A percentile compares a stretch with the other conserved stretches of the same genome.
Evolutionary conservation across 495 filamentous ascomycete genomes (phyloP).

Genomic region (Daldinia decipiens): DNA sequence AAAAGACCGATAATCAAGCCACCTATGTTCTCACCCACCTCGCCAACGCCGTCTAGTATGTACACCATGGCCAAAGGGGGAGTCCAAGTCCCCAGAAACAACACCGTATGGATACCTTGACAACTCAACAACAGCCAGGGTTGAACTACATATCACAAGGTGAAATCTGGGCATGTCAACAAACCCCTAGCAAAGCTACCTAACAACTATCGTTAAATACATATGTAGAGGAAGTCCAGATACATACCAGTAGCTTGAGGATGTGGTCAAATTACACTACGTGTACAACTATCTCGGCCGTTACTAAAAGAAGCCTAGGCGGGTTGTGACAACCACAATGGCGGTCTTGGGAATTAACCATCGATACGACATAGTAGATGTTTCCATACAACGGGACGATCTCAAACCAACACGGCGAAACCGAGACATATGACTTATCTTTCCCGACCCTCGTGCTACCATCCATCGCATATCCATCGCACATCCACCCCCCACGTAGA

Average conservation of each 20-base stretch:
- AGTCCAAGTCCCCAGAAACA: background rate
- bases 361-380: too few species aligned
- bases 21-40: background rate
- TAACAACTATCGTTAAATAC: background rate
- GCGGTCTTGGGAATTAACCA: too few species aligned
- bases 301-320: background rate
- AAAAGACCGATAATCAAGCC: background rate
- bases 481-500: background rate
- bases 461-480: background rate
- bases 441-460: background rate
- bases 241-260: too few species aligned
- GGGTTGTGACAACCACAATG: background rate
- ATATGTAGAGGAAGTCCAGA: background rate
- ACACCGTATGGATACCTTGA: conserved; percentile 1
- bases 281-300: too few species aligned
- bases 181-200: background rate
- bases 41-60: background rate
- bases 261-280: too few species aligned
- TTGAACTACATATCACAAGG: background rate
- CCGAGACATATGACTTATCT: background rate
- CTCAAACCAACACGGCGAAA: background rate
- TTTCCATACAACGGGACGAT: background rate
- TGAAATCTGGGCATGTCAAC: background rate
- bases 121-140: conserved; percentile 5
- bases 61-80: background rate